Evolutionary conservation across 805 yeast species (phyloP).

Genomic region (Pichia cabralensis): DNA sequence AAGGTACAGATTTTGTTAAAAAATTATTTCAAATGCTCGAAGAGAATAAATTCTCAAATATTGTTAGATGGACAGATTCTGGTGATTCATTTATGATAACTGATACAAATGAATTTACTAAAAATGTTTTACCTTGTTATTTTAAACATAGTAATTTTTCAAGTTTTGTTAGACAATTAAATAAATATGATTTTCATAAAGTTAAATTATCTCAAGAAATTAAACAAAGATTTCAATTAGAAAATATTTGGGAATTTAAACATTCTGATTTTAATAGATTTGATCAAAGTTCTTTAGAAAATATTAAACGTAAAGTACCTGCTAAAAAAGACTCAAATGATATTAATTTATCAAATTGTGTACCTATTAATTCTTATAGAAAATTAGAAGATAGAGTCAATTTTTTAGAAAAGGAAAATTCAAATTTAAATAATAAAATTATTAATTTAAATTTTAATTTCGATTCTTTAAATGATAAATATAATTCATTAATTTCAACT

Average conservation of each 20-base stretch:
- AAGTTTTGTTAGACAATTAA: conserved; percentile 87
- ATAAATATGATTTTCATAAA: conserved; percentile 96
- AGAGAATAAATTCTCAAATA: conserved; percentile 59
- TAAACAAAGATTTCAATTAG: conserved; percentile 62
- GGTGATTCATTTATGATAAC: conserved; percentile 85
- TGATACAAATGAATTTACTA: conserved; percentile 86
- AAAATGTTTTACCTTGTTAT: conserved; percentile 79
- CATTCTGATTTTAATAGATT: conserved; percentile 80
- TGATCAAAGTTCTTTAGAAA: conserved; percentile 71
- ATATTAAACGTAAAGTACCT: conserved; percentile 78
- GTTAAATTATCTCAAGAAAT: conserved; percentile 63
- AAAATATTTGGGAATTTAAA: conserved; percentile 71
- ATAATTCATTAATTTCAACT: conserved; percentile 54
- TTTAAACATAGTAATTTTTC: conserved; percentile 95
- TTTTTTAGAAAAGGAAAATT: conserved; percentile 22
- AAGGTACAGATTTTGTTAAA: conserved; percentile 40
- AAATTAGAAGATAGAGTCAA: conserved; percentile 22
- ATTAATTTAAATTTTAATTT: conserved; percentile 28
- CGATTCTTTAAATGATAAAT: conserved; percentile 41
- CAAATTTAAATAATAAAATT: conserved; percentile 23
- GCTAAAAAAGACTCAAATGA: conserved; percentile 22
- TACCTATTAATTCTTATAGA: conserved; percentile 13
- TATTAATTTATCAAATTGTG: conserved; percentile 2
- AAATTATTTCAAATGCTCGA: conserved; percentile 79
- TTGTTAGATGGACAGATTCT: conserved; percentile 77